Base-by-base conservation (phyloP, 495 filamentous ascomycete species). In the Talaromyces trachyspermus region DNA sequence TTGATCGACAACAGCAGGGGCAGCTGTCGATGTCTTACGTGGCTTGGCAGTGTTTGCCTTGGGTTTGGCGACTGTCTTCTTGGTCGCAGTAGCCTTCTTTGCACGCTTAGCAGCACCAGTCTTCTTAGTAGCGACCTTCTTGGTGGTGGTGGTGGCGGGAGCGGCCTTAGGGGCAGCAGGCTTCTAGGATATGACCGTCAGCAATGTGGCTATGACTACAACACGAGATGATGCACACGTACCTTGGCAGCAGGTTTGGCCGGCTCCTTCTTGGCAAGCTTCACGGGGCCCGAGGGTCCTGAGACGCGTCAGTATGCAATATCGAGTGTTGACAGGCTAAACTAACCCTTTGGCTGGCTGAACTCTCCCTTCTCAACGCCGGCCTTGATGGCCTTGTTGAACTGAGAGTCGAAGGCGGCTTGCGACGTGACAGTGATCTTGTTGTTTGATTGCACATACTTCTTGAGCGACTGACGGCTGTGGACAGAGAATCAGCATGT, bases 361-460 rank as follows among this genome's bases (percentile, higher is more conserved):
- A 97, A 97, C 51, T 87, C 76, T 38, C 86, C 86, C 75, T 85
- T 87, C 58, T 94, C 88, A 54, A 90, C 91, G 68, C 92, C 92
- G 48, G 77, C 64, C 74, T 85, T 84, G 67, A 99, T 77, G 26
- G 90, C 89, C 64, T 83, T 83, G 80, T 95, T 97, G 81, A 99
- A 89, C 57, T 91, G 83, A 53, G 79, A 77, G 63, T 92, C 90
- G 65, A 97, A 97, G 62, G 81, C 80, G 39, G 72, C 74, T 57
- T 84, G 81, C 26, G 72, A 76, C 44, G 80, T 78, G 48, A 72
- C 75, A 53, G 71, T 66, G 65, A 94, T 79, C 63, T 83, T 86
- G 80, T 97, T 95, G 84, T 99, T 97, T 57, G 86, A 81, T 66
- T 79, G 78, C 59, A 99, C 86, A 74, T 97, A 99, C 69, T 99